Base-by-base conservation (phyloP, 495 filamentous ascomycete genomes). In the Neurospora intermedia region DNA sequence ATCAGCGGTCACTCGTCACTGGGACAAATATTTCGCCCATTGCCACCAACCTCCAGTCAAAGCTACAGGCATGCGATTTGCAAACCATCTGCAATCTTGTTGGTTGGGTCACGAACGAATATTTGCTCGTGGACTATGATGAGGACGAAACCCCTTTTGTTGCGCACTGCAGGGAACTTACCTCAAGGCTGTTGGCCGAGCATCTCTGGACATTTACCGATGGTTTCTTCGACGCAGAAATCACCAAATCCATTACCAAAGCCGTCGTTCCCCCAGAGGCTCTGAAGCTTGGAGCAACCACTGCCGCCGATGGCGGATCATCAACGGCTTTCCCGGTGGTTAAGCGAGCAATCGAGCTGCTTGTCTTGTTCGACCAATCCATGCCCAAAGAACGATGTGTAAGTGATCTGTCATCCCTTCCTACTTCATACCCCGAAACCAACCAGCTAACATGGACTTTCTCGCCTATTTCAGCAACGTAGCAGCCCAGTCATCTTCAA, bases 71-170 rank as follows among this genome's bases (percentile, higher is more conserved):
- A 39, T 79, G 77, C 48, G 83, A 85, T 70, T 76, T 88, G 54
- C 78, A 81, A 54, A 83, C 83, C 3, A 78, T 95, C 5, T 97
- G 93, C 81, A 91, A 93, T 76, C 83, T 97, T 1, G 91, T 93
- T 72, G 91, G 90, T 10, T 86, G 94, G 79, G 83, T 97, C 13
- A 93, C 94, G 75, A 92, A 92, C n/a, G 89, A 91, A 54, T 97
- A 97, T 75, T 76, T 86, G 20, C 86, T 94, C 76, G 84, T 91
- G 31, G 89, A 91, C 62, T 91, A 92, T 59, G 94, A 97, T 69
- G 87, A 92, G 66, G 84, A 88, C 16, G 87, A 90, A 75, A 94
- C 90, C 9, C 87, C 89, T 23, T 89, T 93, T 40, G 90, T 91
- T n/a, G 90, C 90, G 76, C 91, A 77, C 85, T 92, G 73, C 84